A percentile compares a stretch with the other conserved stretches of the same genome.
These are phyloP conservation scores for Liriodendron chinense DNA, from an alignment of 164 flowering plant species.

Conservation along the genomic window DNA sequence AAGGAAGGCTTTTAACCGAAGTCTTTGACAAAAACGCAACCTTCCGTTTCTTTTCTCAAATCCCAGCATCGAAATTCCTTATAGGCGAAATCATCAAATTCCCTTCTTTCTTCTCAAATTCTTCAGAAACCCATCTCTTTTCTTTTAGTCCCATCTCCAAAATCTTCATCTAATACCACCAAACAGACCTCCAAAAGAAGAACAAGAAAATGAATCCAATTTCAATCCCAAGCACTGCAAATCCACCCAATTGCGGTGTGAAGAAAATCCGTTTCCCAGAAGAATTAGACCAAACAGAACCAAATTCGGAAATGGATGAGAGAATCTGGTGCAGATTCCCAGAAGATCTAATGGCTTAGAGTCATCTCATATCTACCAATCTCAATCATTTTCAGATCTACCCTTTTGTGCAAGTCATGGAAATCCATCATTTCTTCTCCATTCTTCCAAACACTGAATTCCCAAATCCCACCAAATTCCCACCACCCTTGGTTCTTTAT, in stretches of 20 bases:
- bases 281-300: neutral
- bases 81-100: neutral
- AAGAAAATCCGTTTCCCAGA: neutral
- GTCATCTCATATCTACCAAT: constrained; percentile 4
- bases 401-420: constrained; percentile 8
- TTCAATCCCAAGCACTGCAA: neutral
- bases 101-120: neutral
- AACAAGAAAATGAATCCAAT: neutral
- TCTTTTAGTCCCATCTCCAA: neutral
- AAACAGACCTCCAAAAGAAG: neutral
- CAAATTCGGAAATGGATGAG: constrained; percentile 5
- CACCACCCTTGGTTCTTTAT: constrained; percentile 5
- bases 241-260: neutral
- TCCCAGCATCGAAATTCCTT: neutral
- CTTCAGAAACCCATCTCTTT: neutral
- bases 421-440: constrained; percentile 6
- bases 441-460: neutral
- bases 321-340: constrained; percentile 8
- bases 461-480: neutral
- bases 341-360: constrained; percentile 3
- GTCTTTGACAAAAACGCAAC: neutral
- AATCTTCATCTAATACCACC: neutral
- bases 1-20: neutral
- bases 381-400: constrained; percentile 8
- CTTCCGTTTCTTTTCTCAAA: neutral